Percentiles rank a stretch among this genome's conserved stretches.
These are phyloP conservation scores for Botrytis medusae DNA, from an alignment of 2,329 filamentous ascomycete species.

Conservation along the genomic window DNA sequence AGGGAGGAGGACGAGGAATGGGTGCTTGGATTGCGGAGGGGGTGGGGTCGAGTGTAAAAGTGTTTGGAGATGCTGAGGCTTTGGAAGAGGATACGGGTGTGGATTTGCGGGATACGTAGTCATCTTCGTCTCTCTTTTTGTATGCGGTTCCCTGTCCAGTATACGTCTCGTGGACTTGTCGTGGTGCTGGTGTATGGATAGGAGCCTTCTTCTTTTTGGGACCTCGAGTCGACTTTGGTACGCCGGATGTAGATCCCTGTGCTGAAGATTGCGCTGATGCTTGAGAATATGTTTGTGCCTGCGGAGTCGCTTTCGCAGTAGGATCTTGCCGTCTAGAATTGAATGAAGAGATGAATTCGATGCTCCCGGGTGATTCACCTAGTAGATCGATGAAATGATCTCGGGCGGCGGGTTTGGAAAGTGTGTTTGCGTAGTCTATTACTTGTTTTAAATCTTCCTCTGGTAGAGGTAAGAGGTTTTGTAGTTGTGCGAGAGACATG, in stretches of 20 bases:
- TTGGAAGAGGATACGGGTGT: constrained; percentile 43
- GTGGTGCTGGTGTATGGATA: constrained; percentile 63
- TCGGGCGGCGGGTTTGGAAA: constrained; percentile 75
- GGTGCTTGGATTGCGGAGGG: constrained; percentile 51
- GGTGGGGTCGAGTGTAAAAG: constrained; percentile 47
- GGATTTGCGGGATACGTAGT: constrained; percentile 63
- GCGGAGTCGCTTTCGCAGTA: constrained; percentile 20
- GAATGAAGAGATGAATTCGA: constrained; percentile 72
- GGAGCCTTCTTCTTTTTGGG: constrained; percentile 59
- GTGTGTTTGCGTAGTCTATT: constrained; percentile 73
- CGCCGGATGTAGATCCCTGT: constrained; percentile 33
- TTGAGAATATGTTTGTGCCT: constrained; percentile 12
- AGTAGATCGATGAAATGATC: constrained; percentile 86
- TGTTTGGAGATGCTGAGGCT: constrained; percentile 34
- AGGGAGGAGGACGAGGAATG: constrained; percentile 46
- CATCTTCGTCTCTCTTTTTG: constrained; percentile 68
- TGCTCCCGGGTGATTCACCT: constrained; percentile 74
- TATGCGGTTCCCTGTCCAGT: constrained; percentile 64
- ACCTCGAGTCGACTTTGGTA: constrained; percentile 51
- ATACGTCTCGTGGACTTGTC: constrained; percentile 63
- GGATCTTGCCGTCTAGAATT: constrained; percentile 63
- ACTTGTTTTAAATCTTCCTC: constrained; percentile 82
- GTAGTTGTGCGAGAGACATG: constrained; percentile 64
- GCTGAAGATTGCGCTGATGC: constrained; percentile 20
- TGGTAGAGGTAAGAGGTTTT: constrained; percentile 78